A percentile compares a stretch with the other conserved stretches of the same genome.
Conservation (phyloP, 495 filamentous ascomycete genomes). For the Trichoderma reesei region DNA sequence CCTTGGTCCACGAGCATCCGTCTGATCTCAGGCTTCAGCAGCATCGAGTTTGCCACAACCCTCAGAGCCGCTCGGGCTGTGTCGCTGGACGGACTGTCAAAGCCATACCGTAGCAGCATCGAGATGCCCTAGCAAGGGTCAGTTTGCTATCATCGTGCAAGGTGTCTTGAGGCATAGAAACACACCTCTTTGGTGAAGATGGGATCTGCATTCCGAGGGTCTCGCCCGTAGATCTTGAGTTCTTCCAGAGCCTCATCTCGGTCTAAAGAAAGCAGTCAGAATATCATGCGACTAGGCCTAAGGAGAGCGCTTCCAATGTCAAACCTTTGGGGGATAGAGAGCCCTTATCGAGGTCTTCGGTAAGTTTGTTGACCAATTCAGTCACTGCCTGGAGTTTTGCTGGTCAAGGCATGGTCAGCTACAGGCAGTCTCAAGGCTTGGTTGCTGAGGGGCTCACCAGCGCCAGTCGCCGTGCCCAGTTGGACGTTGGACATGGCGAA, state of each 20-base stretch:
- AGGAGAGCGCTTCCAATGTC: slow-evolving; percentile 17
- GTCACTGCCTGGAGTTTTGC: slow-evolving; percentile 57
- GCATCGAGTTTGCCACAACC: slow-evolving; percentile 77
- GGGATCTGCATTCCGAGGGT: slow-evolving; percentile 58
- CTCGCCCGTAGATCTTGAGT: slow-evolving; percentile 70
- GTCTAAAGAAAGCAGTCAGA: slow-evolving; percentile 38
- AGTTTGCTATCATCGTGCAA: neutral
- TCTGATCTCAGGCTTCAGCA: slow-evolving; percentile 60
- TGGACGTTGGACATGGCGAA: neutral
- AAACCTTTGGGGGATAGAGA: slow-evolving; percentile 48
- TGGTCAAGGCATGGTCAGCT: slow-evolving; percentile 19
- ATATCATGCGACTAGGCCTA: neutral
- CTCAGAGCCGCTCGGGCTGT: slow-evolving; percentile 71
- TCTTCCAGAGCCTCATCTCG: slow-evolving; percentile 54
- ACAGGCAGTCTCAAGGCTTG: neutral
- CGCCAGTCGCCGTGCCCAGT: neutral
- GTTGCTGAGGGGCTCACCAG: neutral
- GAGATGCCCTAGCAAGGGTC: slow-evolving; percentile 55
- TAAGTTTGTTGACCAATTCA: slow-evolving; percentile 46
- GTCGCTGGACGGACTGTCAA: slow-evolving; percentile 47
- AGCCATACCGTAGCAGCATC: slow-evolving; percentile 59
- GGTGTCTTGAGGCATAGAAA: no score
- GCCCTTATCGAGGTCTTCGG: slow-evolving; percentile 45
- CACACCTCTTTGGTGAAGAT: slow-evolving; percentile 69
- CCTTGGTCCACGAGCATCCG: slow-evolving; percentile 77